Evolutionary conservation across 768 basidiomycete genomes (phyloP), one percentile per base, ranked within the genome.

Genomic region (Phylloporus sp.): DNA sequence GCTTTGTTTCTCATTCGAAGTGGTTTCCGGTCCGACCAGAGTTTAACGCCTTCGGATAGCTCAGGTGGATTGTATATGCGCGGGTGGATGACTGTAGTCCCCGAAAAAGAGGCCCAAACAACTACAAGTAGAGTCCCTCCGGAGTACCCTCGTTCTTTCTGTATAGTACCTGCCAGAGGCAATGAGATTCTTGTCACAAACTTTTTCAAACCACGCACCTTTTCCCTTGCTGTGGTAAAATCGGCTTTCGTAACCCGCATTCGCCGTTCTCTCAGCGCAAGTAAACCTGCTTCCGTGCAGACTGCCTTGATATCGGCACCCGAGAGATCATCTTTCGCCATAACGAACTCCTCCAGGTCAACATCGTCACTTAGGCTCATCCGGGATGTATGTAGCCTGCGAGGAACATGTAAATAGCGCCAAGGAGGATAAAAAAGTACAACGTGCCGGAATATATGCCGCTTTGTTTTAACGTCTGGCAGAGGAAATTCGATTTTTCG

Each of bases 291-390:
- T 64, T 99, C 96, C 6, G 96, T 98, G 65, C 94, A 97, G 5
- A 98, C 90, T 2, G 95, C 96, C 71, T 98, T 98, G 76, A 99
- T 98, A 61, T 99, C 96, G 3, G 96, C 96, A 37, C 96, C 96
- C 11, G 89, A 91, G 18, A 96, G 71, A 59, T 97, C 95, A 58
- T 99, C 96, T 68, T 98, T 98, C 23, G 86, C 84, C 71, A 86
- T 87, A 46, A 99, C 83, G 59, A 91, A 91, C 66, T 98, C 95
- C 63, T 98, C 95, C 46, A 98, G 72, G 62, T 93, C 93, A 27
- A 98, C 95, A 59, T 95, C 92, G 22, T 79, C 78, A 41, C 69
- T 71, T 46, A 99, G 70, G 57, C 81, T 93, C 96, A 99, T 99
- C 6, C 95, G 84, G 24, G 90, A 83, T 5, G 96, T 98, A 66